A percentile compares a stretch with the other conserved stretches of the same genome.
phyloP scores from a whole-genome alignment of 441 rosid genomes.

The Euphorbia schlechtendalii region DNA sequence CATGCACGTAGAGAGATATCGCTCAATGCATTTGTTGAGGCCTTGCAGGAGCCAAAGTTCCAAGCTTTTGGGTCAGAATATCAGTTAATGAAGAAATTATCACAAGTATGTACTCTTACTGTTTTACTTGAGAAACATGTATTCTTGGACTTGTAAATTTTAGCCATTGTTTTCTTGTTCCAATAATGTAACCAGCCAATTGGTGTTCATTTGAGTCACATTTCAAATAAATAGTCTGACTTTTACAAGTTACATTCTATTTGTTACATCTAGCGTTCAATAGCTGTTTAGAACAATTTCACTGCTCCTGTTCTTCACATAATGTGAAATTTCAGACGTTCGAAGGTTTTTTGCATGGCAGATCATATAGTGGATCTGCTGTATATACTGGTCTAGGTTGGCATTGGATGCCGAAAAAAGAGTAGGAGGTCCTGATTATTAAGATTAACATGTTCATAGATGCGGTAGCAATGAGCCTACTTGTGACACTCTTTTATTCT shows the following conservation, averaged over 20 bases:
- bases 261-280: background rate
- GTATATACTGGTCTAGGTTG: too few relatives aligned
- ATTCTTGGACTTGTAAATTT: background rate
- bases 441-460: background rate
- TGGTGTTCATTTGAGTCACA: background rate
- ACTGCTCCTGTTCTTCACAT: background rate
- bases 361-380: slow-evolving; percentile 6
- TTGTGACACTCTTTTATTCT: slow-evolving; percentile 6
- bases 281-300: background rate
- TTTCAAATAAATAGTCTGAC: background rate
- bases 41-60: slow-evolving; percentile 40
- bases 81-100: slow-evolving; percentile 38
- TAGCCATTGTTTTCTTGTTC: background rate
- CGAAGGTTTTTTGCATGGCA: background rate
- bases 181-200: background rate
- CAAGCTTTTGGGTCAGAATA: slow-evolving; percentile 48
- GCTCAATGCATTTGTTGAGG: slow-evolving; percentile 31
- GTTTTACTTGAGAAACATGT: background rate
- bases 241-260: background rate
- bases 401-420: too few relatives aligned
- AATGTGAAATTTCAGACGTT: too few relatives aligned
- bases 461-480: background rate
- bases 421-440: too few relatives aligned
- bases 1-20: slow-evolving; percentile 20
- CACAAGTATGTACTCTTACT: slow-evolving; percentile 29